Conservation (phyloP, 2,329 filamentous ascomycete genomes). For the Sclerotiophoma versabilis region DNA sequence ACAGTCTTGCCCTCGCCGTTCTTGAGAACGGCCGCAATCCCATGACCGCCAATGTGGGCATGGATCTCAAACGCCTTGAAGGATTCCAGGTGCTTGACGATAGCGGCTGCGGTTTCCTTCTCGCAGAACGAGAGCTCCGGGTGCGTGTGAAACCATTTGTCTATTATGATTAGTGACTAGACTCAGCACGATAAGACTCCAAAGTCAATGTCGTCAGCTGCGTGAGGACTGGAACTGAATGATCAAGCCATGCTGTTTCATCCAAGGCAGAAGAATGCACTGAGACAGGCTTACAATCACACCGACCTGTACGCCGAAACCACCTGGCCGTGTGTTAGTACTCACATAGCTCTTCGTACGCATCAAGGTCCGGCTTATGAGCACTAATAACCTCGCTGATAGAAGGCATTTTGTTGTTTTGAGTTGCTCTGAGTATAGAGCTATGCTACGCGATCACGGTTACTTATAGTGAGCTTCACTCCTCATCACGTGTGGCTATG, state of each 20-base stretch:
- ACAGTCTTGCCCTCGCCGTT: constrained; percentile 65
- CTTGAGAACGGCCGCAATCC: constrained; percentile 62
- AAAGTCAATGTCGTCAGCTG: no score
- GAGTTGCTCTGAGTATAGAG: background rate
- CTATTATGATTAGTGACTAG: constrained; percentile 13
- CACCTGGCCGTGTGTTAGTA: background rate
- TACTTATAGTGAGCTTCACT: background rate
- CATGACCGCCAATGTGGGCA: constrained; percentile 64
- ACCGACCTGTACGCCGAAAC: background rate
- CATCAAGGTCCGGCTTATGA: constrained; percentile 32
- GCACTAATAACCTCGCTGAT: constrained; percentile 36
- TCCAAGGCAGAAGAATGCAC: no score
- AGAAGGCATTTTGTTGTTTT: constrained; percentile 31
- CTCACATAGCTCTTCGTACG: constrained; percentile 47
- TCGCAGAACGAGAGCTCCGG: constrained; percentile 50
- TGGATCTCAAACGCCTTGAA: constrained; percentile 54
- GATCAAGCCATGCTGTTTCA: no score
- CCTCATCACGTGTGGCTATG: background rate
- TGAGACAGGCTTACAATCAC: background rate
- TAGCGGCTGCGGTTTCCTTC: constrained; percentile 40
- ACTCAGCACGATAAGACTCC: no score
- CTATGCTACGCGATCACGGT: background rate
- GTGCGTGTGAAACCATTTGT: constrained; percentile 46
- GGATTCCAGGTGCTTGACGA: constrained; percentile 35
- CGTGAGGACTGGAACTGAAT: no score